Conservation (phyloP, 345 rosid genomes). For the Acer campestre region DNA sequence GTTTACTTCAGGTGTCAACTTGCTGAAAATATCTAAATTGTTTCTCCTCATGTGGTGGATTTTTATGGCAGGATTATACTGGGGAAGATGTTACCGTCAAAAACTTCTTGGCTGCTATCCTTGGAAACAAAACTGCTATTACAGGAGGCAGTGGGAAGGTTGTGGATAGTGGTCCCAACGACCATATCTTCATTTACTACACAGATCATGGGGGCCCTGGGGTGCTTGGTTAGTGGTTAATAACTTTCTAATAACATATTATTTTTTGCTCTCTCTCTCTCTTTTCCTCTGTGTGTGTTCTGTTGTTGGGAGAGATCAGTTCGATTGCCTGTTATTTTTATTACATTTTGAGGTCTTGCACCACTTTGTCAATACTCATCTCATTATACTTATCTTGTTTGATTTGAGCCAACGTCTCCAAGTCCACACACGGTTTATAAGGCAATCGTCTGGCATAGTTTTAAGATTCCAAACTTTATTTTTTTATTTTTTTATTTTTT, state of each 20-base stretch:
- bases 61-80: constrained; percentile 77
- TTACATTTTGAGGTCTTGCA: neutral
- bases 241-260: neutral
- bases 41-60: neutral
- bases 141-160: constrained; percentile 95
- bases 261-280: neutral
- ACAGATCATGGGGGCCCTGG: constrained; percentile 97
- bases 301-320: neutral
- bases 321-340: neutral
- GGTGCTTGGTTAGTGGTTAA: constrained; percentile 73
- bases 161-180: constrained; percentile 89
- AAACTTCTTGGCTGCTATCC: constrained; percentile 81
- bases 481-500: neutral
- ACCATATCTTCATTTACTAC: constrained; percentile 85
- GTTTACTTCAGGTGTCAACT: constrained; percentile 6
- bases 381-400: neutral
- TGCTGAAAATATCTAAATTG: neutral
- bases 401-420: neutral
- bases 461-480: neutral
- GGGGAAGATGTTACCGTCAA: constrained; percentile 72
- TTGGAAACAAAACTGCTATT: constrained; percentile 75
- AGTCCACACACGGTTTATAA: neutral
- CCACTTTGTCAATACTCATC: neutral
- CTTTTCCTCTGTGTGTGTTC: no score
- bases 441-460: neutral